These are phyloP conservation scores for Torrubiellomyces zombiae DNA, from an alignment of 2,329 filamentous ascomycete genomes.

Conservation along the genomic window DNA sequence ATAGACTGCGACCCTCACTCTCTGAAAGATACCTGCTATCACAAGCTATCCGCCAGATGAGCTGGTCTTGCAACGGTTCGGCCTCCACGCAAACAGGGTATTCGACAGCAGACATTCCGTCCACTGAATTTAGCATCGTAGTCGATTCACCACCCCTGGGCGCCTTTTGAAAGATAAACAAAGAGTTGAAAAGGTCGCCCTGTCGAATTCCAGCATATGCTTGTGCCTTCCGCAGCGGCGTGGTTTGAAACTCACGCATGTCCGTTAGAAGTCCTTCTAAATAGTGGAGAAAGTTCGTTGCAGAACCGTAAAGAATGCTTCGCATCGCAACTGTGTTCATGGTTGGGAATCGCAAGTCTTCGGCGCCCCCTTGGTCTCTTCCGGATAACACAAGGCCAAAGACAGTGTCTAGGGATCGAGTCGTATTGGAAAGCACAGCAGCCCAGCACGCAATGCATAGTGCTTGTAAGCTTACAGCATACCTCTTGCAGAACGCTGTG, in stretches of 20 bases:
- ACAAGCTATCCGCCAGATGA: slow-evolving; percentile 60
- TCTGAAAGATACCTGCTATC: slow-evolving; percentile 36
- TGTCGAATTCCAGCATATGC: slow-evolving; percentile 19
- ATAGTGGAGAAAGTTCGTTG: slow-evolving; percentile 48
- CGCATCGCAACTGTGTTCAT: slow-evolving; percentile 82
- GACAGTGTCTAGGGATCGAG: slow-evolving; percentile 51
- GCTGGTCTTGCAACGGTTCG: slow-evolving; percentile 36
- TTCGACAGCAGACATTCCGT: slow-evolving; percentile 52
- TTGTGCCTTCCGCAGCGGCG: slow-evolving; percentile 57
- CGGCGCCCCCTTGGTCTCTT: slow-evolving; percentile 54
- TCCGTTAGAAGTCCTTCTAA: slow-evolving; percentile 53
- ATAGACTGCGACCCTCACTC: slow-evolving; percentile 28
- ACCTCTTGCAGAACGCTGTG: slow-evolving; percentile 43
- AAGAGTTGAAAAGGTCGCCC: slow-evolving; percentile 31
- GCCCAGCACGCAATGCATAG: slow-evolving; percentile 66
- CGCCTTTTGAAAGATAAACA: slow-evolving; percentile 36
- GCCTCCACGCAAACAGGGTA: slow-evolving; percentile 74
- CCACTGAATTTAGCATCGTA: slow-evolving; percentile 43
- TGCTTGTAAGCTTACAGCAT: slow-evolving; percentile 57
- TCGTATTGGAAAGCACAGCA: slow-evolving; percentile 46
- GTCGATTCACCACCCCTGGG: slow-evolving; percentile 1
- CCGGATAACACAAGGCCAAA: slow-evolving; percentile 78
- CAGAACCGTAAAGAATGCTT: slow-evolving; percentile 52
- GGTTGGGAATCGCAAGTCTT: slow-evolving; percentile 62
- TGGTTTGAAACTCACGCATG: slow-evolving; percentile 57